Evolutionary conservation across 2,329 filamentous ascomycete genomes (phyloP), one percentile per base, ranked within the genome.

Genomic region (Cryphonectria parasitica): DNA sequence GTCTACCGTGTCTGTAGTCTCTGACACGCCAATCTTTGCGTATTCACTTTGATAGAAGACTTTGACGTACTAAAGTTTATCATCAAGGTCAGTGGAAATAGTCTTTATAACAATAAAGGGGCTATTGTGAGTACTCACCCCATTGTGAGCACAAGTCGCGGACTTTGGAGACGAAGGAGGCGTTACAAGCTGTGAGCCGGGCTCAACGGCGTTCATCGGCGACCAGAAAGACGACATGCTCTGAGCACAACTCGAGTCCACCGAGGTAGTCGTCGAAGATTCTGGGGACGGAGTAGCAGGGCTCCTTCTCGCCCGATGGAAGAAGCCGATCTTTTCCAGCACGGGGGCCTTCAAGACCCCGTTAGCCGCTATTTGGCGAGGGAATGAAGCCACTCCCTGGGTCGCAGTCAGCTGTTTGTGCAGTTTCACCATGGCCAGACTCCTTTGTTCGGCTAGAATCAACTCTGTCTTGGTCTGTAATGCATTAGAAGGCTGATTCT

Each of bases 141-240:
- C 86, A 77, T 95, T 92, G 62, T 90, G 91, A 72, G 91, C 88
- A 81, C 97, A 97, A 71, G 92, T 91, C 19, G 93, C 93, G 68
- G 93, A 94, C 13, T 91, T 84, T 1, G 94, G 94, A 31, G 92
- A 69, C n/a, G 64, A 36, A 65, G 67, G 67, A 43, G 68, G 65
- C 63, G 67, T 61, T 66, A 68, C 39, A 15, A 68, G 69, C 61
- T 71, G 69, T 15, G 58, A 34, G 3, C 56, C 19, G 22, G 68
- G 49, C 56, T 75, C 71, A 36, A 71, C 60, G 65, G 74, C 65
- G 7, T 70, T 52, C 49, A 62, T 62, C 41, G 74, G 63, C 54
- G 71, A 69, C 22, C 69, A 61, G 6, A 64, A 64, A 7, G 73
- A 77, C 15, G 81, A 80, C 58, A 79, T 71, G 72, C 78, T 83